These are phyloP conservation scores for Boechera stricta DNA, from an alignment of 345 rosid species.

Conservation along the genomic window DNA sequence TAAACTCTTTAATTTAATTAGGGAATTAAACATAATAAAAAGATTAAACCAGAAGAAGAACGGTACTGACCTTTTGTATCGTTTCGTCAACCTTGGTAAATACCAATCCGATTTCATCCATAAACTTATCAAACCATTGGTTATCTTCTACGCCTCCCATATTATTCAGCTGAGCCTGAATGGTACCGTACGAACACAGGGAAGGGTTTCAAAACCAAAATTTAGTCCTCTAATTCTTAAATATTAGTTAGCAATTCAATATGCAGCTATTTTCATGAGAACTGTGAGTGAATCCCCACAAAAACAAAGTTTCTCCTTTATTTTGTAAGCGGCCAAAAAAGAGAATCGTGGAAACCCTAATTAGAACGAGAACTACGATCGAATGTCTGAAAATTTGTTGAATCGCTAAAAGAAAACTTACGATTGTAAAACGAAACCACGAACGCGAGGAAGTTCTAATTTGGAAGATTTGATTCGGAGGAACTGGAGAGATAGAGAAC, in stretches of 20 bases:
- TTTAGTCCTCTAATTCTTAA: not conserved
- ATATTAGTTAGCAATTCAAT: not conserved
- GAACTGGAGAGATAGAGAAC: slow-evolving; percentile 8
- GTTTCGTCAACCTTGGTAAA: slow-evolving; percentile 34
- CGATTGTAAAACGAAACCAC: slow-evolving; percentile 4
- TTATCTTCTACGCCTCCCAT: slow-evolving; percentile 23
- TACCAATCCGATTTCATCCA: slow-evolving; percentile 30
- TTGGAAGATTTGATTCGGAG: not conserved
- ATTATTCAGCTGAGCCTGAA: slow-evolving; percentile 13
- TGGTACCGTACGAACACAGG: not conserved
- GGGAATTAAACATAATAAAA: slow-evolving; percentile 5
- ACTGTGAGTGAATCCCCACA: no score
- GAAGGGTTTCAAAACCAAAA: not conserved
- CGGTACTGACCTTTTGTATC: slow-evolving; percentile 26
- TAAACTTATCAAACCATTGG: slow-evolving; percentile 22
- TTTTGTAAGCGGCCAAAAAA: not conserved
- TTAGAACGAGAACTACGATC: not conserved
- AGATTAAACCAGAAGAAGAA: slow-evolving; percentile 19
- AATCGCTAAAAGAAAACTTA: slow-evolving; percentile 5
- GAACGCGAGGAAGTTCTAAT: not conserved
- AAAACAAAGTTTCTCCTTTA: not conserved
- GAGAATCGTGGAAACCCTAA: not conserved
- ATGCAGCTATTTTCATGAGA: no score
- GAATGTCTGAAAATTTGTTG: not conserved
- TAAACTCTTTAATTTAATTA: not conserved